Conservation (phyloP, 2,329 filamentous ascomycete genomes). For the Berkeleyomyces rouxiae region DNA sequence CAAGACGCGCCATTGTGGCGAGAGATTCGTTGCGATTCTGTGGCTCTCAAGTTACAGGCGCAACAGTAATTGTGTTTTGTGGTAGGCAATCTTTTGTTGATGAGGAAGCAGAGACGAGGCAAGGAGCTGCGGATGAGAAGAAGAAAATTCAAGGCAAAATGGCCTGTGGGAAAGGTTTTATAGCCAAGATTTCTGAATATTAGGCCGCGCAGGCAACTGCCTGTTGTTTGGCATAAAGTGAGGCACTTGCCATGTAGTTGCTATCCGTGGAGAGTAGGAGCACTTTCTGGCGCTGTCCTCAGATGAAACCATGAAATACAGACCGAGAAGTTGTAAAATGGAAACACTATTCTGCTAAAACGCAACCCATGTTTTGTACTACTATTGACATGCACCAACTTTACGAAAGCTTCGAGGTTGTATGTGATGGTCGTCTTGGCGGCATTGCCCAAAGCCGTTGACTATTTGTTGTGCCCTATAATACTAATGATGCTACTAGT, state of each 20-base stretch:
- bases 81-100: neutral
- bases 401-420: too few species aligned
- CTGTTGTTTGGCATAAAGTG: neutral
- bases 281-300: neutral
- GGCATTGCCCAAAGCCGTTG: too few species aligned
- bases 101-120: too few species aligned
- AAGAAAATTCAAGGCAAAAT: too few species aligned
- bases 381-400: too few species aligned
- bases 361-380: neutral
- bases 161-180: too few species aligned
- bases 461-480: too few species aligned
- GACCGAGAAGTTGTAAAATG: neutral
- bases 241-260: neutral
- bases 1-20: constrained; percentile 4
- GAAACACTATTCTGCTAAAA: neutral
- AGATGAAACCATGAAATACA: neutral
- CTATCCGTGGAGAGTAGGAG: neutral
- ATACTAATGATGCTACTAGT: neutral
- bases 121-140: too few species aligned
- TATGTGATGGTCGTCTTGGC: too few species aligned
- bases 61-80: neutral
- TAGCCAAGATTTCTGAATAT: too few species aligned
- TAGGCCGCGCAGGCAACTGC: neutral
- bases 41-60: neutral
- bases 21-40: neutral